Evolutionary conservation across 2,329 filamentous ascomycete species (phyloP).

Genomic region (Xylariales sp.): DNA sequence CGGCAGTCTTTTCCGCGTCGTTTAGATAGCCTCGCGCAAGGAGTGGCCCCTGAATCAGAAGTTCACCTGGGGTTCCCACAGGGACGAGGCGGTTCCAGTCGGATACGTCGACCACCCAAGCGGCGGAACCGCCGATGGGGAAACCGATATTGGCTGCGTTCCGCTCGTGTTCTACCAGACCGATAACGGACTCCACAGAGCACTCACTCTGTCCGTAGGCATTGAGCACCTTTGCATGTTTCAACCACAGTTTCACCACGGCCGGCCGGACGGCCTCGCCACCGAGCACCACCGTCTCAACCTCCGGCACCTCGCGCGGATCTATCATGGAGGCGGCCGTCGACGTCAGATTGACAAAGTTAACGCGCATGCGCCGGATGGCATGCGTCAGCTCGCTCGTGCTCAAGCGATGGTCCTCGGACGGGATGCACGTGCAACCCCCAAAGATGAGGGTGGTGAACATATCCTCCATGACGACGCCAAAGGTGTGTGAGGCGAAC

Average conservation of each 20-base stretch:
- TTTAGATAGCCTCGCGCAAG: slow-evolving; percentile 27
- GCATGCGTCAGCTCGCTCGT: slow-evolving; percentile 11
- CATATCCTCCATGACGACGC: slow-evolving; percentile 31
- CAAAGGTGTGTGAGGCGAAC: slow-evolving; percentile 30
- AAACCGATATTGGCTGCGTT: slow-evolving; percentile 2
- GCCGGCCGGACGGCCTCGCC: slow-evolving; percentile 2
- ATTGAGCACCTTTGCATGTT: slow-evolving; percentile 1
- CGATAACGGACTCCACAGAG: slow-evolving; percentile 1
- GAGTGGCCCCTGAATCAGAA: slow-evolving; percentile 13
- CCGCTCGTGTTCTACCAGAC: neutral
- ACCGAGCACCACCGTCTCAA: slow-evolving; percentile 3
- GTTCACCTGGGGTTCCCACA: slow-evolving; percentile 13
- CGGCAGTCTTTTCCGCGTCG: slow-evolving; percentile 13
- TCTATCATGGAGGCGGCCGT: neutral
- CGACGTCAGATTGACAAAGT: slow-evolving; percentile 1
- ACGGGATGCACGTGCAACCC: slow-evolving; percentile 33
- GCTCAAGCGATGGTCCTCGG: slow-evolving; percentile 27
- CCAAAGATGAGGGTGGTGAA: slow-evolving; percentile 31
- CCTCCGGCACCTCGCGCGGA: neutral
- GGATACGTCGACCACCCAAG: slow-evolving; percentile 9
- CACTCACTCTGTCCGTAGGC: slow-evolving; percentile 3
- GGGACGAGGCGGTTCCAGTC: slow-evolving; percentile 10
- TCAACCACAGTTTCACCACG: neutral
- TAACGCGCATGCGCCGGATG: neutral
- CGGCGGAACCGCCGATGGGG: slow-evolving; percentile 4